Percentiles rank a stretch among this genome's conserved stretches.
Evolutionary conservation across 1,284 basidiomycete genomes (phyloP).

Genomic region (Ustilago cynodontis): DNA sequence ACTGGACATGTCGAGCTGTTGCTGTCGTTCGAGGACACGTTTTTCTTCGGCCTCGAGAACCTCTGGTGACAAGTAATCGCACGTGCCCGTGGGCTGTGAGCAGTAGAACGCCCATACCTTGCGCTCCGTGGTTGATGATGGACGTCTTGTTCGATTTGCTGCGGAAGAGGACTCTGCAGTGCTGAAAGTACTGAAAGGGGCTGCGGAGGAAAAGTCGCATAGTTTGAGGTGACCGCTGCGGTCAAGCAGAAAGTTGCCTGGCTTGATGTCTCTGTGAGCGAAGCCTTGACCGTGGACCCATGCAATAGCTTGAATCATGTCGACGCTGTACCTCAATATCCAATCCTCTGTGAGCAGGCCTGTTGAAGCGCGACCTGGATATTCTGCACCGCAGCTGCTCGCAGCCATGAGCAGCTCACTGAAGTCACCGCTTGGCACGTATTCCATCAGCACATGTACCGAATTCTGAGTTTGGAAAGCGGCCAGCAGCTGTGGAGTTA

Average conservation of each 20-base stretch:
- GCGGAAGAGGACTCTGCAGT: background rate
- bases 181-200: conserved; percentile 62
- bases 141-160: background rate
- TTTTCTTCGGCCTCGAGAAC: conserved; percentile 63
- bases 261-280: conserved; percentile 68
- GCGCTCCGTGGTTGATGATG: conserved; percentile 23
- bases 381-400: conserved; percentile 44
- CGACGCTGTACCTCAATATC: conserved; percentile 60
- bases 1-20: conserved; percentile 25
- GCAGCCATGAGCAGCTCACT: conserved; percentile 64
- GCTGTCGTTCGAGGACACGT: conserved; percentile 51
- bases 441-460: conserved; percentile 69
- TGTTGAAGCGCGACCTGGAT: conserved; percentile 55
- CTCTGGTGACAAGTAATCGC: conserved; percentile 69
- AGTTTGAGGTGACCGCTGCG: conserved; percentile 65
- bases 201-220: conserved; percentile 68
- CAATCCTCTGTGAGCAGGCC: conserved; percentile 62
- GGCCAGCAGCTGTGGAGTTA: conserved; percentile 61
- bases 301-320: conserved; percentile 66
- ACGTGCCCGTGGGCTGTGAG: conserved; percentile 64
- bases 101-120: conserved; percentile 63
- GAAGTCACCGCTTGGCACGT: conserved; percentile 67
- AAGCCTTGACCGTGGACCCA: conserved; percentile 65
- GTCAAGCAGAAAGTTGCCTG: conserved; percentile 67
- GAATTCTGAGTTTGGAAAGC: conserved; percentile 63